Percentiles rank a stretch among this genome's conserved stretches.
Evolutionary conservation across 495 filamentous ascomycete genomes (phyloP).

Genomic region (Darksidea phi): DNA sequence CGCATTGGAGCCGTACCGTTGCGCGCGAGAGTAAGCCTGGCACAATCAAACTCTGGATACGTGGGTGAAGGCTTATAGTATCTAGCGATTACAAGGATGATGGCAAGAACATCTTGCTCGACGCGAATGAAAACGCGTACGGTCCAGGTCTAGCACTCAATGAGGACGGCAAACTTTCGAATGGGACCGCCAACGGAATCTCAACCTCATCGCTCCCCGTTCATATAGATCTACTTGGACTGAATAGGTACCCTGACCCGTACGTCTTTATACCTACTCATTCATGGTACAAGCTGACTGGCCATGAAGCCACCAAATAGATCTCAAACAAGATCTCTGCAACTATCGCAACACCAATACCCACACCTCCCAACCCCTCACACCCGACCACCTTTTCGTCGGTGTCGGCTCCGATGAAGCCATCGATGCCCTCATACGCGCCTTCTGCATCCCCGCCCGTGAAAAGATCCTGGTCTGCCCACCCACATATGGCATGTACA

Average conservation of each 20-base stretch:
- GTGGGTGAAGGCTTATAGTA: constrained; percentile 39
- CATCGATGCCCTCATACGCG: constrained; percentile 88
- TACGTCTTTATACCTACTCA: constrained; percentile 43
- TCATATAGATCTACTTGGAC: constrained; percentile 66
- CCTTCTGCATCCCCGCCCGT: constrained; percentile 81
- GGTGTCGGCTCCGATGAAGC: constrained; percentile 96
- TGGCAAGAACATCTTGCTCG: constrained; percentile 91
- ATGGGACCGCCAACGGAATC: constrained; percentile 36
- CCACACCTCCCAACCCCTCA: constrained; percentile 72
- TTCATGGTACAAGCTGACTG: constrained; percentile 1
- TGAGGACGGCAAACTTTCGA: constrained; percentile 46
- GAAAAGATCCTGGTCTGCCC: constrained; percentile 93
- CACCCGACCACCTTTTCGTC: constrained; percentile 82
- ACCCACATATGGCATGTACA: constrained; percentile 98
- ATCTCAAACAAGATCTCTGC: constrained; percentile 84
- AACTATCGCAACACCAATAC: constrained; percentile 79
- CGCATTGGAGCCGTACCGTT: constrained; percentile 45
- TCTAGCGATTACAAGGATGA: constrained; percentile 97
- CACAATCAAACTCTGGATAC: constrained; percentile 1
- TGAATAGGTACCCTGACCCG: constrained; percentile 97
- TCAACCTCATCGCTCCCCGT: constrained; percentile 41
- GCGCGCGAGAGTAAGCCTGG: constrained; percentile 43
- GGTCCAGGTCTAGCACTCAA: constrained; percentile 67
- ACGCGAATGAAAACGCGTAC: constrained; percentile 97
- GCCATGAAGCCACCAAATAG: constrained; percentile 66